Conservation (phyloP, 140 eudicot genomes). For the Bidens hawaiensis region DNA sequence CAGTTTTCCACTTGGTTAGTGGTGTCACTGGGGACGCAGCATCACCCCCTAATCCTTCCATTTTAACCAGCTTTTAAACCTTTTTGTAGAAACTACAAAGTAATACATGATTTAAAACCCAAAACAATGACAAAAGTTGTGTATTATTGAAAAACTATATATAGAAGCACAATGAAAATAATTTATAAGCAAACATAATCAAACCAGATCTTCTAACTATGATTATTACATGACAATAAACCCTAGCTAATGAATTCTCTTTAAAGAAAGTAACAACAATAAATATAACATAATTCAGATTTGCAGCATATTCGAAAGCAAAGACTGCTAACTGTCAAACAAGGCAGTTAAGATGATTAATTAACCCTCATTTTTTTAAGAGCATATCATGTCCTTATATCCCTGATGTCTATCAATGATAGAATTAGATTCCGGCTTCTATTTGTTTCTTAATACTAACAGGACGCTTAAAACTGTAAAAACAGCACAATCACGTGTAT, state of each 20-base stretch:
- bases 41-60: slow-evolving; percentile 59
- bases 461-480: too few species aligned
- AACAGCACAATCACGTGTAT: slow-evolving; percentile 7
- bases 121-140: not conserved
- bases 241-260: too few species aligned
- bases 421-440: too few species aligned
- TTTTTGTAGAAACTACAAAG: slow-evolving; percentile 17
- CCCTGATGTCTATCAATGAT: not conserved
- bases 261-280: not conserved
- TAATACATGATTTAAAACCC: slow-evolving; percentile 1
- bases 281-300: not conserved
- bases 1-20: slow-evolving; percentile 49
- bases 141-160: too few species aligned
- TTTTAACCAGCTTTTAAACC: slow-evolving; percentile 8
- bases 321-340: not conserved
- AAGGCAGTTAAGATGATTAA: not conserved
- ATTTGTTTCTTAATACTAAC: too few species aligned
- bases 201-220: too few species aligned
- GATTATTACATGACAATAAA: too few species aligned
- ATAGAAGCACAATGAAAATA: too few species aligned
- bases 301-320: slow-evolving; percentile 14
- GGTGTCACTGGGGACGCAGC: slow-evolving; percentile 36
- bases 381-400: not conserved
- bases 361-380: too few species aligned
- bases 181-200: too few species aligned